Evolutionary conservation across 768 basidiomycete species (phyloP).

Genomic region (Hirschioporus abietinus): DNA sequence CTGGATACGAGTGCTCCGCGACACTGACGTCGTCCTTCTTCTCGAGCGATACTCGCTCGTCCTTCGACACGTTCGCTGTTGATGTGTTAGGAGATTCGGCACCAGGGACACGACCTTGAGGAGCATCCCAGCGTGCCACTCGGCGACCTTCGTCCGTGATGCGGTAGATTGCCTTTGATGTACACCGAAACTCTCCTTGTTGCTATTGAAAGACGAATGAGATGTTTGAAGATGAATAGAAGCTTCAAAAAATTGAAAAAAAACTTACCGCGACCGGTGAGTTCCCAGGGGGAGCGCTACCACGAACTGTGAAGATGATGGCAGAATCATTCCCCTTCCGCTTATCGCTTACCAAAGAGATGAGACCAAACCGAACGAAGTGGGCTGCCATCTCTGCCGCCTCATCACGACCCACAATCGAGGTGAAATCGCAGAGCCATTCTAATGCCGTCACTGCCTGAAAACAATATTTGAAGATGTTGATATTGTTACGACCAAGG

Average conservation of each 20-base stretch:
- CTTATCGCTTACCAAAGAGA: constrained; percentile 85
- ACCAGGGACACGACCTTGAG: constrained; percentile 26
- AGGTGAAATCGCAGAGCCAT: constrained; percentile 97
- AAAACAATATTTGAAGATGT: constrained; percentile 68
- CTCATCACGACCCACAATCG: constrained; percentile 92
- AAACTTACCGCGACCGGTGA: constrained; percentile 66
- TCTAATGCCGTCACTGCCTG: constrained; percentile 83
- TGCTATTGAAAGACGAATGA: constrained; percentile 42
- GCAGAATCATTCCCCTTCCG: constrained; percentile 88
- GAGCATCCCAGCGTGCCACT: constrained; percentile 77
- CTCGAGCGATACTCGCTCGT: constrained; percentile 48
- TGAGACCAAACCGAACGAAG: constrained; percentile 92
- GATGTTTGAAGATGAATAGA: neutral
- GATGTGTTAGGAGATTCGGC: constrained; percentile 62
- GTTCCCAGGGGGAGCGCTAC: constrained; percentile 65
- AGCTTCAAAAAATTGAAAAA: constrained; percentile 7
- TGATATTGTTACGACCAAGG: constrained; percentile 38
- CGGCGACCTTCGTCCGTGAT: constrained; percentile 89
- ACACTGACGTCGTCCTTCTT: constrained; percentile 28
- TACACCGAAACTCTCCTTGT: constrained; percentile 95
- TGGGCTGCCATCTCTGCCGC: constrained; percentile 97
- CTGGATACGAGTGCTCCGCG: constrained; percentile 20
- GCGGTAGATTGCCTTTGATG: constrained; percentile 91
- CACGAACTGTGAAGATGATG: constrained; percentile 89
- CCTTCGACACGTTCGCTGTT: constrained; percentile 50